Percentiles rank a stretch among this genome's conserved stretches.
Evolutionary conservation across 148 eudicot genomes (phyloP).

Genomic region (Hydrangea macrophylla): DNA sequence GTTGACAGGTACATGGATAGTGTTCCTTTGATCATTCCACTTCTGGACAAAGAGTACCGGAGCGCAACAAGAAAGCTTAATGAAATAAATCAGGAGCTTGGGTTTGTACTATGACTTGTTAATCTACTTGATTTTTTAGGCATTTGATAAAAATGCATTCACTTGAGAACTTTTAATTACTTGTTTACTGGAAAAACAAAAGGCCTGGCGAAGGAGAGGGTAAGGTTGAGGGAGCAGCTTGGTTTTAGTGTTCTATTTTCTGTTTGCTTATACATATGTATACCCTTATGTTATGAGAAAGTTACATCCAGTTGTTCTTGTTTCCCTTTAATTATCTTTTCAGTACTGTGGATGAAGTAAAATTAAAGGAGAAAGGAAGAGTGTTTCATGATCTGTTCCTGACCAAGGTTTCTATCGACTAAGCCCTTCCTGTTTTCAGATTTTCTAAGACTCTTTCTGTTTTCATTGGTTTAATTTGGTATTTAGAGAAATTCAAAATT

Average conservation of each 20-base stretch:
- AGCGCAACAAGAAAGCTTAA: conserved; percentile 63
- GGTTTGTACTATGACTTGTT: conserved; percentile 41
- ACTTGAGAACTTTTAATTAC: background rate
- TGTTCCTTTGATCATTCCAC: conserved; percentile 88
- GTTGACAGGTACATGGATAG: conserved; percentile 78
- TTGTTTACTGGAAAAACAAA: no score
- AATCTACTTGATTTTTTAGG: no score
- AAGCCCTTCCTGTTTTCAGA: background rate
- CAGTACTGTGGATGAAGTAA: conserved; percentile 80
- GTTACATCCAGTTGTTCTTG: background rate
- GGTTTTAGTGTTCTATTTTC: no score
- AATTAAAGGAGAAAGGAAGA: conserved; percentile 95
- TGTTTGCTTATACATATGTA: background rate
- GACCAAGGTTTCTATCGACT: conserved; percentile 59
- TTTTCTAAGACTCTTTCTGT: background rate
- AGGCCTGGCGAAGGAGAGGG: no score
- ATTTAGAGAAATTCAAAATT: background rate
- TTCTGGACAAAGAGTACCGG: conserved; percentile 88
- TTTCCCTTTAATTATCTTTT: no score
- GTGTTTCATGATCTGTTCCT: conserved; percentile 85
- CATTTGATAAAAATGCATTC: background rate
- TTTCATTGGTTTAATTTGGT: conserved; percentile 2
- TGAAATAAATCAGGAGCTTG: conserved; percentile 79
- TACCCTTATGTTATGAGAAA: background rate
- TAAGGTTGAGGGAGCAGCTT: no score